Base-by-base conservation (phyloP, 108 stramenopile genomes). In the Fragilariopsis cylindrus region DNA sequence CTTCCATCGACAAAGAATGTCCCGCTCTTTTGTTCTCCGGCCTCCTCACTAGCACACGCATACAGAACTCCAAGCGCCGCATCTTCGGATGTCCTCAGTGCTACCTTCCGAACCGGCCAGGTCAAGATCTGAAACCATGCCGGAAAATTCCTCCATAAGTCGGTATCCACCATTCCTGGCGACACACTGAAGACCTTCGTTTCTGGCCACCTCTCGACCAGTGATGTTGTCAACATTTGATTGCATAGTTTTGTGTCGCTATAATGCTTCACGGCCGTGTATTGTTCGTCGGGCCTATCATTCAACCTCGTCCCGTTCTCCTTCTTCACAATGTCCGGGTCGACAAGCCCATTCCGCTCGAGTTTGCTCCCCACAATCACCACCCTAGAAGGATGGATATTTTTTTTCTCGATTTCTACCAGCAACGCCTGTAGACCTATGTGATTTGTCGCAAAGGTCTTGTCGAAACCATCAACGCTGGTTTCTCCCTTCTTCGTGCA, bases 91-190 rank as follows among this genome's bases (percentile, higher is more conserved):
- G 56, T 71, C 11, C 45, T 21, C 43, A 54, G 41, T 11, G 62
- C 71, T 7, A 63, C 48, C 48, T 76, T 65, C 11, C 42, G 48
- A 30, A 53, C 4, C 12, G 58, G 58, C 58, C 58, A 60, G 19
- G 58, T 60, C 58, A 60, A 18, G 7, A 18, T 4, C 9, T 60
- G 58, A 60, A 60, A 60, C 58, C 58, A 60, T 11, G 58, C 16
- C 21, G 58, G 58, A 60, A 60, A 60, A 21, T 60, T 60, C 58
- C 58, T 18, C 58, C 58, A 60, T 40, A 60, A 30, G 12, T 40
- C 58, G 58, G 58, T 60, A 30, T 60, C 58, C 19, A 60, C 58
- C 58, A 60, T 60, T 60, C 58, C 58, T 7, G 58, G 58, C 12
- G 19, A 21, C 58, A 60, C 58, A 4, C 4, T 30, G 9, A 60